Evolutionary conservation across 1,284 basidiomycete genomes (phyloP).

Genomic region (Anthracocystis panici-leucophaei): DNA sequence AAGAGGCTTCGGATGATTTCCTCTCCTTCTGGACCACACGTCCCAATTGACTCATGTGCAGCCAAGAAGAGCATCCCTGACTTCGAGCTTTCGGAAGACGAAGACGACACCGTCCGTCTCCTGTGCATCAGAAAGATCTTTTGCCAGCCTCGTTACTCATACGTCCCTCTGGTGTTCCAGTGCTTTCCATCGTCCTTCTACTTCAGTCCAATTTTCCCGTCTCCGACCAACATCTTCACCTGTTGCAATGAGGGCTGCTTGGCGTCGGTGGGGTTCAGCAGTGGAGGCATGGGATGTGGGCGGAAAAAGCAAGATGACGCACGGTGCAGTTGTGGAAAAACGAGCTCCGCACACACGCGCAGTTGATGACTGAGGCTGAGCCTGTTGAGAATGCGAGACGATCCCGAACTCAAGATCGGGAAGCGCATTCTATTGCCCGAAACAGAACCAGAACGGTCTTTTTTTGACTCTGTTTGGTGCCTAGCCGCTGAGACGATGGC

Average conservation of each 20-base stretch:
- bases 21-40: neutral
- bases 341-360: neutral
- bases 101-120: too few relatives aligned
- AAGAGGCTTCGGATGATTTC: neutral
- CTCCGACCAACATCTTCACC: too few relatives aligned
- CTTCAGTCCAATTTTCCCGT: too few relatives aligned
- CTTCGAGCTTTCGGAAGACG: too few relatives aligned
- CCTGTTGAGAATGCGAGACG: neutral
- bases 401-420: slow-evolving; percentile 16
- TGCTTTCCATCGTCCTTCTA: too few relatives aligned
- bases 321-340: slow-evolving; percentile 12
- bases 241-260: neutral
- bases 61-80: too few relatives aligned
- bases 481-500: neutral
- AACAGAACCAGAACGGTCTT: neutral
- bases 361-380: slow-evolving; percentile 15
- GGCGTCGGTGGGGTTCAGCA: neutral
- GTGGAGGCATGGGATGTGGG: slow-evolving; percentile 21
- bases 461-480: neutral
- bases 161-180: too few relatives aligned
- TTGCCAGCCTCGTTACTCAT: too few relatives aligned
- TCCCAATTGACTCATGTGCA: too few relatives aligned
- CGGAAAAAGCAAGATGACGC: slow-evolving; percentile 30
- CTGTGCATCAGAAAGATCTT: too few relatives aligned
- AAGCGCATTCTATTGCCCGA: slow-evolving; percentile 6